Evolutionary conservation across 2,329 filamentous ascomycete genomes (phyloP).

Genomic region (Karstenula rhodostoma): DNA sequence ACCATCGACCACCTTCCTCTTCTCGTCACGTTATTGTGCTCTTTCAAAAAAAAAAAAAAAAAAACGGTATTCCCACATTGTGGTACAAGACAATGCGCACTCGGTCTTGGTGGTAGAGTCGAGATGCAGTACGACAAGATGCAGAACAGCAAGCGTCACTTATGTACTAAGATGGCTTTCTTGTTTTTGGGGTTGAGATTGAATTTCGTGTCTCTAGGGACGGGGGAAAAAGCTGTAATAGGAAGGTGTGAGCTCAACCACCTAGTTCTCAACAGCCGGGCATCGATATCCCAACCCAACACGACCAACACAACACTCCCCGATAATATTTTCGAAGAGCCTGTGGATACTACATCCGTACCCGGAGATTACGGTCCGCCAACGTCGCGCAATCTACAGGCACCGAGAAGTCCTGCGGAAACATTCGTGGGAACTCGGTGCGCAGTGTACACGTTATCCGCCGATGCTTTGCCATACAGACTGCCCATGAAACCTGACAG

Average conservation of each 20-base stretch:
- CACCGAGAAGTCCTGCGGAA: no score
- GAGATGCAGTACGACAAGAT: not conserved
- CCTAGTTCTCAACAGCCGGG: conserved; percentile 16
- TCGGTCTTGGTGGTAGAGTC: not conserved
- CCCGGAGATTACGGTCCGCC: not conserved
- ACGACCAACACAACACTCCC: not conserved
- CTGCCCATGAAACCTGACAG: no score
- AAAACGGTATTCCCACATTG: not conserved
- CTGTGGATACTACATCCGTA: no score
- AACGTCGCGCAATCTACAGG: not conserved
- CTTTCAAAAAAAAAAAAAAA: not conserved
- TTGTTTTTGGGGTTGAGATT: conserved; percentile 15
- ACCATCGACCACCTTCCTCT: not conserved
- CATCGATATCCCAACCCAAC: conserved; percentile 18
- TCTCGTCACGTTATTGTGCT: not conserved
- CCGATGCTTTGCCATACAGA: no score
- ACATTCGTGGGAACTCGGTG: no score
- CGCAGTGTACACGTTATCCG: no score
- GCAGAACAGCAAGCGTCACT: not conserved
- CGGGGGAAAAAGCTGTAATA: conserved; percentile 15
- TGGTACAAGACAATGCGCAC: not conserved
- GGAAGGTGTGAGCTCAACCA: conserved; percentile 21
- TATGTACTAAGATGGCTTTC: not conserved
- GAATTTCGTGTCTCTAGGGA: conserved; percentile 14
- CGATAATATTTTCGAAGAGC: not conserved